Evolutionary conservation across 1,139 yeast species (phyloP).

Genomic region (Candida glucosophila): DNA sequence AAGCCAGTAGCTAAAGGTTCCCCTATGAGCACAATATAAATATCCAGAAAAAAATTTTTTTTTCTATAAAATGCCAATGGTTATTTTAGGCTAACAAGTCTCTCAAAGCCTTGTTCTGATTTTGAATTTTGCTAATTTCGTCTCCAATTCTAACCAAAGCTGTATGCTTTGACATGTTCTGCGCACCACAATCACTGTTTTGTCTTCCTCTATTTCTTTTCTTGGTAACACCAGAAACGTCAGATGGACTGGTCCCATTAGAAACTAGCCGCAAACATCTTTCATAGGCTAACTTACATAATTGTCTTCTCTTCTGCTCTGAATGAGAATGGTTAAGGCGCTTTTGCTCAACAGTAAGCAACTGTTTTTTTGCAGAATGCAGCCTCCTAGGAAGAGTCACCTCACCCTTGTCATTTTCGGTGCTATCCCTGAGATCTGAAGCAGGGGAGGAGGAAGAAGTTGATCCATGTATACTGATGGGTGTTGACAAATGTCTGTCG

Average conservation of each 20-base stretch:
- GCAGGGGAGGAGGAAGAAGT: too few species aligned
- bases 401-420: too few species aligned
- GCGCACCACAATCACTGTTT: constrained; percentile 38
- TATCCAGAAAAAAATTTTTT: too few species aligned
- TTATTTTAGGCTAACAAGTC: too few species aligned
- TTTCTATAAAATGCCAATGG: too few species aligned
- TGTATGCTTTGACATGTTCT: constrained; percentile 38
- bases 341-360: constrained; percentile 57
- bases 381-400: constrained; percentile 14
- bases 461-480: too few species aligned
- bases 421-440: too few species aligned
- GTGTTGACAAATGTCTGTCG: too few species aligned
- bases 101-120: constrained; percentile 26
- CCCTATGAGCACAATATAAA: too few species aligned
- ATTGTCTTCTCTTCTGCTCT: constrained; percentile 68
- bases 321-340: constrained; percentile 64
- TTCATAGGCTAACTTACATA: constrained; percentile 60
- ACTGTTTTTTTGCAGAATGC: constrained; percentile 34
- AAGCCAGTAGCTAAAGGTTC: too few species aligned
- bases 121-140: constrained; percentile 29
- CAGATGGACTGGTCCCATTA: constrained; percentile 32
- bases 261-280: constrained; percentile 35
- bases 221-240: constrained; percentile 15
- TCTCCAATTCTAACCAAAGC: constrained; percentile 36
- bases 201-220: constrained; percentile 35